Conservation (phyloP, 2,329 filamentous ascomycete genomes). For the Neoscytalidium dimidiatum region DNA sequence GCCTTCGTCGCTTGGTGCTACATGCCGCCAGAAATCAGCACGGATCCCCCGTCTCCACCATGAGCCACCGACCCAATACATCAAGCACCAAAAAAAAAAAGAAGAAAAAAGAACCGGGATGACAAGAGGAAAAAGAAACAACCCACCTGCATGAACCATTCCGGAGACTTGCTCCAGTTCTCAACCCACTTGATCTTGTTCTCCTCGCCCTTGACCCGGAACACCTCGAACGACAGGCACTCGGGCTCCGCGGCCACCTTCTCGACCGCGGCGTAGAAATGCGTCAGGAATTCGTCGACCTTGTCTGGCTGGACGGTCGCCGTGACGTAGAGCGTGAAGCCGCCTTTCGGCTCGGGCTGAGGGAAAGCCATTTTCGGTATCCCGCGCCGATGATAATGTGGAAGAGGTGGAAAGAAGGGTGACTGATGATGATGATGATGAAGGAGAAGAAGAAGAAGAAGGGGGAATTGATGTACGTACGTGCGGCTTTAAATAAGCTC, state of each 20-base stretch:
- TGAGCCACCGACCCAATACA: too few species aligned
- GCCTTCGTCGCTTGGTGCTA: constrained; percentile 3
- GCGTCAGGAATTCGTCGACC: neutral
- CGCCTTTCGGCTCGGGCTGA: neutral
- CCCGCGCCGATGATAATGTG: neutral
- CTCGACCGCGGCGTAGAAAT: neutral
- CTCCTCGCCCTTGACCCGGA: neutral
- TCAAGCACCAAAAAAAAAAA: neutral
- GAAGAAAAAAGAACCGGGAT: neutral
- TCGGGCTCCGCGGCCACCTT: neutral
- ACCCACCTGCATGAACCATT: constrained; percentile 4
- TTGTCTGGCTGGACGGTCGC: constrained; percentile 2
- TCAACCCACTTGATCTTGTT: constrained; percentile 15
- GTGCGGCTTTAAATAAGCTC: too few species aligned
- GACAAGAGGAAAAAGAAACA: neutral
- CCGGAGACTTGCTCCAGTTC: neutral
- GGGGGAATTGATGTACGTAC: neutral
- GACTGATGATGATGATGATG: neutral
- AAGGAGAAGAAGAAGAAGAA: neutral
- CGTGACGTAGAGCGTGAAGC: neutral
- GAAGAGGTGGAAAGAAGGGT: neutral
- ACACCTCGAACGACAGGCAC: constrained; percentile 11
- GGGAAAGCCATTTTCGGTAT: neutral
- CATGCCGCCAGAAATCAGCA: neutral
- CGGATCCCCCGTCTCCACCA: too few species aligned